Base-by-base conservation (phyloP, 2,329 filamentous ascomycete species). In the Phaeoacremonium minimum region DNA sequence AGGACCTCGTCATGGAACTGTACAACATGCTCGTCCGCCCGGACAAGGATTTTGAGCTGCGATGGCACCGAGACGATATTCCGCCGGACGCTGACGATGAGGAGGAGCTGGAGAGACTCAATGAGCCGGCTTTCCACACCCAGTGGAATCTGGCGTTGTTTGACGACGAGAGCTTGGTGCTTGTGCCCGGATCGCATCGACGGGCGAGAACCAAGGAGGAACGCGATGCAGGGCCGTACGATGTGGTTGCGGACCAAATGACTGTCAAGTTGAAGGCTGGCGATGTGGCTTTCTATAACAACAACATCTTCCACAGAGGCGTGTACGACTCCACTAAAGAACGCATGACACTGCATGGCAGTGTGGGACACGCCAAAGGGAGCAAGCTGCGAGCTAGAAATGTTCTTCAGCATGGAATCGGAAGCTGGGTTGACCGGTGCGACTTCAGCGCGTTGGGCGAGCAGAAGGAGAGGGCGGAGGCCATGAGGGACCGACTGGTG, bases 31-130 rank as follows among this genome's bases (percentile, higher is more conserved):
- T 95, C 11, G 80, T 94, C 9, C 69, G 83, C 4, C 87, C 88
- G 0, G 78, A 80, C 20, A 49, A 55, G 4, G 77, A 83, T 44
- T 95, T 90, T 51, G 77, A 77, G 49, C 70, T 95, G 31, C 67
- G 83, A 33, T 95, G 88, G 88, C 88, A 95, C 56, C 69, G 88
- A 20, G 88, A 95, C 53, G 87, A 93, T 52, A 81, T 95, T 30
- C 68, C 79, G 4, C 71, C 80, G n/a, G 67, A 71, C 1, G 85
- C 80, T 0, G 69, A 67, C 0, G 53, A 75, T 0, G 80, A 81
- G 15, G 79, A 89, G 50, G 88, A 95, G 58, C 51, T 77, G 30
- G 61, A 60, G 30, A 63, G 82, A 16, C 63, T 94, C 35, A 54
- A 57, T 1, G 64, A 75, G 41, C 74, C 78, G 0, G 78, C 82